These are phyloP conservation scores for Venustampulla echinocandica DNA, from an alignment of 495 filamentous ascomycete genomes.

Conservation along the genomic window DNA sequence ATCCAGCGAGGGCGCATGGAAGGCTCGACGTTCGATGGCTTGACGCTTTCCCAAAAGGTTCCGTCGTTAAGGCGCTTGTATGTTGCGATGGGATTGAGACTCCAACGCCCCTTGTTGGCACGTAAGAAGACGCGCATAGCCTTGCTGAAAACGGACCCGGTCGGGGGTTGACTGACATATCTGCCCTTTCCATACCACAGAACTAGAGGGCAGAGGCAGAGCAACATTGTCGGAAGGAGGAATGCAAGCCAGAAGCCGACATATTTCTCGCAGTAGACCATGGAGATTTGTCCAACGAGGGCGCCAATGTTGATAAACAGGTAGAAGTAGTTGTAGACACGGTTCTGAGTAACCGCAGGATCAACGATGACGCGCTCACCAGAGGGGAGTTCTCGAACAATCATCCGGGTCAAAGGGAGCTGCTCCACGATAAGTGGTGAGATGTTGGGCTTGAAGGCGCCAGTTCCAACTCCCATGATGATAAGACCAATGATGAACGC, in stretches of 20 bases:
- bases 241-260: conserved; percentile 71
- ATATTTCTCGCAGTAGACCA: conserved; percentile 64
- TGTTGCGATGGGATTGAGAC: conserved; percentile 38
- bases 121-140: conserved; percentile 45
- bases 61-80: conserved; percentile 45
- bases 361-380: conserved; percentile 65
- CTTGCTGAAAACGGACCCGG: conserved; percentile 54
- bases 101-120: conserved; percentile 59
- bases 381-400: conserved; percentile 35
- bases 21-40: conserved; percentile 38
- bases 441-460: conserved; percentile 58
- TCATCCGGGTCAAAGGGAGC: conserved; percentile 33
- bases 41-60: conserved; percentile 46
- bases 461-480: conserved; percentile 57
- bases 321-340: conserved; percentile 59
- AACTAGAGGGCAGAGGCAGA: conserved; percentile 55
- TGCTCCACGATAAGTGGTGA: conserved; percentile 54
- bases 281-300: conserved; percentile 22
- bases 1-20: conserved; percentile 39
- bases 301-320: conserved; percentile 64
- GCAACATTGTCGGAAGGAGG: conserved; percentile 49
- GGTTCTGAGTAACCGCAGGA: conserved; percentile 49
- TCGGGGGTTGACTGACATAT: conserved; percentile 50
- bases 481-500: conserved; percentile 55
- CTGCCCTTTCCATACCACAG: conserved; percentile 50